A percentile compares a stretch with the other conserved stretches of the same genome.
phyloP scores from a whole-genome alignment of 768 basidiomycete genomes.

The Coprinopsis strossmayeri region DNA sequence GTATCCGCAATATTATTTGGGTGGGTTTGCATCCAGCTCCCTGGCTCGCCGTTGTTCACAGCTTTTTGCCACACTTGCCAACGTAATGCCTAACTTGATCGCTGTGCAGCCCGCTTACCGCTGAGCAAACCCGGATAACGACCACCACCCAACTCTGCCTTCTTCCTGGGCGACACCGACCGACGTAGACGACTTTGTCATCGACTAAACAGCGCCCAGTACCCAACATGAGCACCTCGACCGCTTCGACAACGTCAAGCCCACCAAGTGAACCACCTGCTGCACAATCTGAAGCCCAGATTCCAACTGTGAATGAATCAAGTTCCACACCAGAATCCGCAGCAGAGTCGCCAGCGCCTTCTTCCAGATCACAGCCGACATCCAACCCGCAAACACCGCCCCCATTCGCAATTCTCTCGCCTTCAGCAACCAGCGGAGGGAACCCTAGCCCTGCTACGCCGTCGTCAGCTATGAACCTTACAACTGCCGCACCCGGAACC shows the following conservation, averaged over 20 bases:
- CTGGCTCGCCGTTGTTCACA: constrained; percentile 1
- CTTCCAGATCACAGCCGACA: neutral
- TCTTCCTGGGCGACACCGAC: neutral
- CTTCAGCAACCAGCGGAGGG: neutral
- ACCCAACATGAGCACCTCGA: neutral
- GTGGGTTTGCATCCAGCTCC: too few relatives aligned
- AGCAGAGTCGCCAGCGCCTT: neutral
- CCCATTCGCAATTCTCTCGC: constrained; percentile 3
- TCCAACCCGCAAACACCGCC: constrained; percentile 3
- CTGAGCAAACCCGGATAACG: too few relatives aligned
- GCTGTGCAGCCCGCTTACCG: neutral
- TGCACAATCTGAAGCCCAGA: neutral
- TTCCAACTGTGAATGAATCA: neutral
- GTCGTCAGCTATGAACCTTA: neutral
- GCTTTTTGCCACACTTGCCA: neutral
- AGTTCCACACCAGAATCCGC: neutral
- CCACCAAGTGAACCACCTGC: neutral
- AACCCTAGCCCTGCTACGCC: constrained; percentile 2
- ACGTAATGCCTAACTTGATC: neutral
- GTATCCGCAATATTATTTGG: too few relatives aligned
- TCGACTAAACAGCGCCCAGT: neutral
- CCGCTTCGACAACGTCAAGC: neutral
- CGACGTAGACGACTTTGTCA: too few relatives aligned
- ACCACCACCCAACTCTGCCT: too few relatives aligned
- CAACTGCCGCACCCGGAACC: neutral